Evolutionary conservation across 768 basidiomycete species (phyloP).

Genomic region (Kwoniella mangroviensis): DNA sequence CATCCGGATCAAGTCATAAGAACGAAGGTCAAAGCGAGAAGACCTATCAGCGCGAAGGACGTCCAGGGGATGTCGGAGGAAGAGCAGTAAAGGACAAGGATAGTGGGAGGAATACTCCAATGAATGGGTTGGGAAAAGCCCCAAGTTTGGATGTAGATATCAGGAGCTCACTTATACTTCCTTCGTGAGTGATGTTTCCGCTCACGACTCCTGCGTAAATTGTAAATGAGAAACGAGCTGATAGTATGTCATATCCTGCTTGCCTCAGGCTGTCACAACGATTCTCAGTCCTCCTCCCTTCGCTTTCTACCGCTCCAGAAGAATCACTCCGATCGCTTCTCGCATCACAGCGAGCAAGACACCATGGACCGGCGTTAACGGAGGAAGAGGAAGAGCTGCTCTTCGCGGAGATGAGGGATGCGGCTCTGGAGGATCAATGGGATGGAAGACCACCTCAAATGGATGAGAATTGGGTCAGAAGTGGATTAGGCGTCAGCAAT

Average conservation of each 20-base stretch:
- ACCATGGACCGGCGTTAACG: constrained; percentile 40
- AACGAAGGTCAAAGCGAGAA: constrained; percentile 8
- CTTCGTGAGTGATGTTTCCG: constrained; percentile 35
- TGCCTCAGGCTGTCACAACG: constrained; percentile 39
- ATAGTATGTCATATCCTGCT: not conserved
- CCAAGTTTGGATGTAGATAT: constrained; percentile 47
- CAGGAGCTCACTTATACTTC: constrained; percentile 50
- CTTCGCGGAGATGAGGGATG: constrained; percentile 43
- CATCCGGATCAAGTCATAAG: constrained; percentile 7
- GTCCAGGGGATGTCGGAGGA: not conserved
- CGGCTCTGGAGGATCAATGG: constrained; percentile 28
- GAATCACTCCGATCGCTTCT: constrained; percentile 39
- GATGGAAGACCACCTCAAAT: constrained; percentile 36
- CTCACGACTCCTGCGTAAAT: not conserved
- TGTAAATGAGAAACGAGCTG: not conserved
- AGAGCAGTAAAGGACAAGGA: constrained; percentile 1
- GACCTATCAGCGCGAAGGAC: not conserved
- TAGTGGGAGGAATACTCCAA: constrained; percentile 3
- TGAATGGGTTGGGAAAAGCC: constrained; percentile 21
- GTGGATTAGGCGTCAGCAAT: not conserved
- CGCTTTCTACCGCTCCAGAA: constrained; percentile 41
- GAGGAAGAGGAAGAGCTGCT: constrained; percentile 52
- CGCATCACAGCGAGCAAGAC: constrained; percentile 42
- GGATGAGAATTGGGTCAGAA: constrained; percentile 10
- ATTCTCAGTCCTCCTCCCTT: constrained; percentile 50